These are phyloP conservation scores for Aspergillus sp. DNA, from an alignment of 2,329 filamentous ascomycete species.

Conservation along the genomic window DNA sequence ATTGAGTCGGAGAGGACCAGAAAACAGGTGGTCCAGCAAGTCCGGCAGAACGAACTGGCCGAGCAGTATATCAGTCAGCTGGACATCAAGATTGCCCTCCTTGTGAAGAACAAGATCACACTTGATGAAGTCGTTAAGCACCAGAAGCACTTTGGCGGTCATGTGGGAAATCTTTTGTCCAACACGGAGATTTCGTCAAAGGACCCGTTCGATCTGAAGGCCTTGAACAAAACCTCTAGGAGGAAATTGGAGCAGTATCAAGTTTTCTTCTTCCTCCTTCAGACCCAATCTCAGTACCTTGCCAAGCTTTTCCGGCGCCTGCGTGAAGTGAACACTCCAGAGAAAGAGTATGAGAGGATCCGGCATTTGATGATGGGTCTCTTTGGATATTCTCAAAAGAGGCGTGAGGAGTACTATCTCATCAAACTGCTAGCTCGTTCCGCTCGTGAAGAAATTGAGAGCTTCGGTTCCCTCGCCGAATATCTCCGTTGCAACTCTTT, in stretches of 20 bases:
- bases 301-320: constrained; percentile 84
- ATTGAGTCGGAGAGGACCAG: constrained; percentile 93
- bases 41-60: constrained; percentile 93
- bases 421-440: constrained; percentile 84
- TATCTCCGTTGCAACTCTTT: constrained; percentile 90
- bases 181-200: constrained; percentile 87
- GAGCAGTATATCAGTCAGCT: constrained; percentile 98
- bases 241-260: constrained; percentile 97
- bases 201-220: constrained; percentile 95
- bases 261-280: constrained; percentile 94
- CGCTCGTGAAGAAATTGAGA: constrained; percentile 82
- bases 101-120: constrained; percentile 99
- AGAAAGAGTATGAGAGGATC: constrained; percentile 90
- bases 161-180: constrained; percentile 80
- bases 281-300: constrained; percentile 95
- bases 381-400: constrained; percentile 96
- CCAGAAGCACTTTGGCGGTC: constrained; percentile 92
- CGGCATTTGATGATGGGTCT: constrained; percentile 95
- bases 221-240: constrained; percentile 93
- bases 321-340: constrained; percentile 79
- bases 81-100: constrained; percentile 96
- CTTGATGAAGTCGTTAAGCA: constrained; percentile 96
- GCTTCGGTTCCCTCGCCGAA: constrained; percentile 74
- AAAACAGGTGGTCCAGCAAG: constrained; percentile 96
- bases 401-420: constrained; percentile 94